Conservation (phyloP, 331 rosid genomes). For the Prunus yedoensis region DNA sequence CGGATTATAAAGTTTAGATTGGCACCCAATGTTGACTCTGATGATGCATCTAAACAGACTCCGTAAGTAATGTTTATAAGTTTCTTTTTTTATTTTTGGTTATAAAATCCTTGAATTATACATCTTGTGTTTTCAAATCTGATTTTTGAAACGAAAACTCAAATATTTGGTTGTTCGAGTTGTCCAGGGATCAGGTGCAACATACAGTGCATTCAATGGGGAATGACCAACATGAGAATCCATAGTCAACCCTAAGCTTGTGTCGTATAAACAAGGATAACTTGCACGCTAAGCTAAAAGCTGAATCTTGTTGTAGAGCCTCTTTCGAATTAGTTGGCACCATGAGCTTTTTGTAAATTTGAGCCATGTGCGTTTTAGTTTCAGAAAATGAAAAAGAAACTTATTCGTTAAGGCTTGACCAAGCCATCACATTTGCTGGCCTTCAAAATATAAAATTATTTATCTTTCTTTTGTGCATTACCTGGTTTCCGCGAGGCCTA, state of each 20-base stretch:
- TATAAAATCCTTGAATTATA: not conserved
- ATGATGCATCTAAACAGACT: conserved; percentile 7
- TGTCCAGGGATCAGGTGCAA: not conserved
- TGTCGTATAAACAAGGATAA: not conserved
- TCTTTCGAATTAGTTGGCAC: not conserved
- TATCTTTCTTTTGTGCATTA: not conserved
- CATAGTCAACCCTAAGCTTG: not conserved
- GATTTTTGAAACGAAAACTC: not conserved
- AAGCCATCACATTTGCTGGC: not conserved
- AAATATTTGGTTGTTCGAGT: not conserved
- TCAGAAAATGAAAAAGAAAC: not conserved
- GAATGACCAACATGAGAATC: not conserved
- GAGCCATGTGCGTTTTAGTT: not conserved
- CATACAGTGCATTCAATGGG: not conserved
- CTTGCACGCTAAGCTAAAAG: conserved; percentile 1
- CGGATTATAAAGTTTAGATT: conserved; percentile 60
- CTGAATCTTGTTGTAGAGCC: not conserved
- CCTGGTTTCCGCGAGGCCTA: too few species aligned
- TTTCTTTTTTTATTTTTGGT: not conserved
- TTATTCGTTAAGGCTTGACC: not conserved
- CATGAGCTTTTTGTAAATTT: not conserved
- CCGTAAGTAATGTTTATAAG: not conserved
- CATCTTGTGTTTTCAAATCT: not conserved
- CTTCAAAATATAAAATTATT: not conserved
- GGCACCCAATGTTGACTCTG: conserved; percentile 47